Percentiles rank a stretch among this genome's conserved stretches.
These are phyloP conservation scores for Clausena lansium DNA, from an alignment of 345 rosid genomes.

Conservation along the genomic window DNA sequence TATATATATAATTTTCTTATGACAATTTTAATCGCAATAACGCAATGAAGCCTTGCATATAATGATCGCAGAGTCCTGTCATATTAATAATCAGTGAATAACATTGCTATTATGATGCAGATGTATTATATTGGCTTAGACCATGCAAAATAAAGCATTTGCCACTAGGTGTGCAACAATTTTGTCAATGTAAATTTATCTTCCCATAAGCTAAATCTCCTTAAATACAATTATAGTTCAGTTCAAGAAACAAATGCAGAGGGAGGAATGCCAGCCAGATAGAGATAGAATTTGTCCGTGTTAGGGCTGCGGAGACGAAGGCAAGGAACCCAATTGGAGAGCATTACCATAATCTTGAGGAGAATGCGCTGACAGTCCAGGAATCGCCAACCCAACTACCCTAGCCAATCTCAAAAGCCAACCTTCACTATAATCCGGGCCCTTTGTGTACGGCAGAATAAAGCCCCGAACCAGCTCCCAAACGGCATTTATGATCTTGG, in stretches of 20 bases:
- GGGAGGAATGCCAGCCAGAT: neutral
- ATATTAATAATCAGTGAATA: neutral
- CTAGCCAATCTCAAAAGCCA: slow-evolving; percentile 47
- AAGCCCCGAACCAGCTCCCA: slow-evolving; percentile 68
- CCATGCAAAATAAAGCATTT: neutral
- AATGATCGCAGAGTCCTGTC: neutral
- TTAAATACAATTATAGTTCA: neutral
- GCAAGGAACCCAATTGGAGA: slow-evolving; percentile 41
- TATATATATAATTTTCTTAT: too few species aligned
- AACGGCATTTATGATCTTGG: slow-evolving; percentile 41
- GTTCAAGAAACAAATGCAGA: neutral
- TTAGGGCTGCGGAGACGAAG: slow-evolving; percentile 3
- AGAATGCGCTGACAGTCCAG: slow-evolving; percentile 59
- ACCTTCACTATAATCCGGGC: slow-evolving; percentile 46
- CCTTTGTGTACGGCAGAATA: slow-evolving; percentile 40
- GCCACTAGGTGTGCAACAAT: neutral
- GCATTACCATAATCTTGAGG: slow-evolving; percentile 59
- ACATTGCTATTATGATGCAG: neutral
- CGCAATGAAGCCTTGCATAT: too few species aligned
- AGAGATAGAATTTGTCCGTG: too few species aligned
- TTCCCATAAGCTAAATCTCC: neutral
- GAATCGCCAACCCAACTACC: slow-evolving; percentile 43
- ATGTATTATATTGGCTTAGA: neutral
- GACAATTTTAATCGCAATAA: neutral
- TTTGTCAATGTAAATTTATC: too few species aligned